These are phyloP conservation scores for Phialocephala sp. DNA, from an alignment of 2,329 filamentous ascomycete genomes.

Conservation along the genomic window DNA sequence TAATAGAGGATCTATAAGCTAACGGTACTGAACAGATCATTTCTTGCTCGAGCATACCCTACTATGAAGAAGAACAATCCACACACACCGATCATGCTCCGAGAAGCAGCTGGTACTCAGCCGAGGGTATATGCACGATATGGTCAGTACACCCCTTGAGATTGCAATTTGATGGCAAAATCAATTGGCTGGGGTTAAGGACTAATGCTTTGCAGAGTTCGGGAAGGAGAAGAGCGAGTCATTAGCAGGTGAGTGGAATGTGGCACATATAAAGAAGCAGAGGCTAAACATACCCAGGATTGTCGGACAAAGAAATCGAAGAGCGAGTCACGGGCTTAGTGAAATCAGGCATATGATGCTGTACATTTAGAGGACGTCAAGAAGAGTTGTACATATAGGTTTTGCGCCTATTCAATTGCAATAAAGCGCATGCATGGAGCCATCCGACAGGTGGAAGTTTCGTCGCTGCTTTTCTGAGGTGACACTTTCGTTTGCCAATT, in stretches of 20 bases:
- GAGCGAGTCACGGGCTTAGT: slow-evolving; percentile 68
- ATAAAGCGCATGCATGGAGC: not conserved
- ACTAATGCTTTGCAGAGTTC: slow-evolving; percentile 54
- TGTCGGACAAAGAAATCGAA: slow-evolving; percentile 75
- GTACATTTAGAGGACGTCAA: not conserved
- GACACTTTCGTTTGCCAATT: too few species aligned
- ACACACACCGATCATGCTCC: slow-evolving; percentile 88
- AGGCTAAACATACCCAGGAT: slow-evolving; percentile 50
- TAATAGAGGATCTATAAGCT: not conserved
- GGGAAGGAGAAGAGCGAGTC: slow-evolving; percentile 71
- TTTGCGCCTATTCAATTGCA: not conserved
- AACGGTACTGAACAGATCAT: slow-evolving; percentile 64
- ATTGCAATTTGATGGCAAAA: slow-evolving; percentile 3
- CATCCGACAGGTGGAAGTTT: not conserved
- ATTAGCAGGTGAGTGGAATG: slow-evolving; percentile 57
- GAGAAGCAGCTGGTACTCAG: slow-evolving; percentile 84
- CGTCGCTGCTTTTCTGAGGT: not conserved
- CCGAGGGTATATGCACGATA: slow-evolving; percentile 93
- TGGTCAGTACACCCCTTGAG: slow-evolving; percentile 60
- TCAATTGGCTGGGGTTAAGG: not conserved
- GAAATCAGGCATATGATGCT: slow-evolving; percentile 46
- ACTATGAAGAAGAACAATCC: slow-evolving; percentile 99
- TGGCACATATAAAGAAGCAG: not conserved
- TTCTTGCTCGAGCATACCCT: slow-evolving; percentile 89
- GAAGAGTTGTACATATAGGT: slow-evolving; percentile 28